These are phyloP conservation scores for Turritis glabra DNA, from an alignment of 345 rosid genomes.

Conservation along the genomic window DNA sequence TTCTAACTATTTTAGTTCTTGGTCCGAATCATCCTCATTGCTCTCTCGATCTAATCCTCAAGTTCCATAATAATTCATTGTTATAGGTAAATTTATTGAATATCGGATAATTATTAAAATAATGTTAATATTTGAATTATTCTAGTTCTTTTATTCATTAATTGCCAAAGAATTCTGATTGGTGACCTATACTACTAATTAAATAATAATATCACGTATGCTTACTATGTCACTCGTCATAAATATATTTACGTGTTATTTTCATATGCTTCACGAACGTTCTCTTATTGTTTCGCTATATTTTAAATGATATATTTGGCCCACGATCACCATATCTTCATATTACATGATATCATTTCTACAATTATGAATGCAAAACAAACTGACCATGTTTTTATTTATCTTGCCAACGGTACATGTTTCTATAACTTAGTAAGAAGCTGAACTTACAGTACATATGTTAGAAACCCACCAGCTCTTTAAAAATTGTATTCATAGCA, in stretches of 20 bases:
- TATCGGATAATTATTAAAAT: background rate
- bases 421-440: conserved; percentile 18
- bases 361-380: conserved; percentile 32
- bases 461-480: background rate
- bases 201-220: conserved; percentile 15
- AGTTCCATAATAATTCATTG: background rate
- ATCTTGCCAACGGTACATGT: background rate
- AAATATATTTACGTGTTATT: conserved; percentile 38
- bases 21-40: no score
- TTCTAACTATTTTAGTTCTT: no score
- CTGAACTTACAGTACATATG: conserved; percentile 5
- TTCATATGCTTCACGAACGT: conserved; percentile 38
- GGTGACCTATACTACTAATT: conserved; percentile 31
- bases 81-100: background rate
- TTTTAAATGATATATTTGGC: conserved; percentile 25
- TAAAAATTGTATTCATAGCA: background rate
- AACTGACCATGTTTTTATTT: background rate
- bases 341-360: conserved; percentile 12
- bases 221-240: conserved; percentile 34
- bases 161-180: conserved; percentile 20
- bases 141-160: conserved; percentile 16
- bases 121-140: background rate
- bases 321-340: conserved; percentile 42
- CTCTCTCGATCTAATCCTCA: background rate
- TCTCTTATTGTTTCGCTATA: conserved; percentile 30